Percentiles rank a stretch among this genome's conserved stretches.
phyloP scores from a whole-genome alignment of 768 basidiomycete genomes.

The Kwoniella pini region DNA sequence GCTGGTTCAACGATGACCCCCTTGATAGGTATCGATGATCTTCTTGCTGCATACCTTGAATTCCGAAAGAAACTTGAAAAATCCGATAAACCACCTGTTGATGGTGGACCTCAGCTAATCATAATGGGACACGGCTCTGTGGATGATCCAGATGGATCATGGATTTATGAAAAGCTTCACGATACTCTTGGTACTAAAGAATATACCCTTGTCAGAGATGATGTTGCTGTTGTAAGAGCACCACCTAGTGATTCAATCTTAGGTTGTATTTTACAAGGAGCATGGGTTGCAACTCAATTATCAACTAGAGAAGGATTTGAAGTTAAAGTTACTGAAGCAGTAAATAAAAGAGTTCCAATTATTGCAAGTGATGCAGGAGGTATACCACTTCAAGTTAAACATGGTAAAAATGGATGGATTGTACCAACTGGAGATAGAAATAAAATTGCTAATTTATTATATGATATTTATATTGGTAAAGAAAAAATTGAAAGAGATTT shows the following conservation, averaged over 20 bases:
- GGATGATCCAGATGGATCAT: conserved; percentile 82
- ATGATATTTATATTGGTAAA: conserved; percentile 74
- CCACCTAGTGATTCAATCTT: conserved; percentile 70
- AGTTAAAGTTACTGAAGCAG: conserved; percentile 87
- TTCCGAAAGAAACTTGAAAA: conserved; percentile 68
- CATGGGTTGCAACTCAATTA: conserved; percentile 85
- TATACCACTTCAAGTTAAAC: conserved; percentile 85
- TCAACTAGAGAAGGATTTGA: conserved; percentile 92
- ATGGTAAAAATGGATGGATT: conserved; percentile 86
- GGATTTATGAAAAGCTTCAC: conserved; percentile 49
- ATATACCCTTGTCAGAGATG: conserved; percentile 42
- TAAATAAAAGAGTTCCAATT: conserved; percentile 84
- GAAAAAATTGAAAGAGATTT: conserved; percentile 22
- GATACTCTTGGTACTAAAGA: conserved; percentile 41
- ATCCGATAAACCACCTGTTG: conserved; percentile 20
- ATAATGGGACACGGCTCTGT: conserved; percentile 80
- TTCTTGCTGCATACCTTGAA: conserved; percentile 73
- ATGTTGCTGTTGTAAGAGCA: conserved; percentile 73
- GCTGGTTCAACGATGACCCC: not conserved
- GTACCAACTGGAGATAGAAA: conserved; percentile 74
- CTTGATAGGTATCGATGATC: conserved; percentile 46
- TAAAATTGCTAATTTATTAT: conserved; percentile 73
- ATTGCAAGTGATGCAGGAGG: conserved; percentile 84
- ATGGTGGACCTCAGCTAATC: conserved; percentile 53
- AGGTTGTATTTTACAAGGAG: conserved; percentile 83